Base-by-base conservation (phyloP, 78 protist species). In the Dictyostelium brefeldianum region DNA sequence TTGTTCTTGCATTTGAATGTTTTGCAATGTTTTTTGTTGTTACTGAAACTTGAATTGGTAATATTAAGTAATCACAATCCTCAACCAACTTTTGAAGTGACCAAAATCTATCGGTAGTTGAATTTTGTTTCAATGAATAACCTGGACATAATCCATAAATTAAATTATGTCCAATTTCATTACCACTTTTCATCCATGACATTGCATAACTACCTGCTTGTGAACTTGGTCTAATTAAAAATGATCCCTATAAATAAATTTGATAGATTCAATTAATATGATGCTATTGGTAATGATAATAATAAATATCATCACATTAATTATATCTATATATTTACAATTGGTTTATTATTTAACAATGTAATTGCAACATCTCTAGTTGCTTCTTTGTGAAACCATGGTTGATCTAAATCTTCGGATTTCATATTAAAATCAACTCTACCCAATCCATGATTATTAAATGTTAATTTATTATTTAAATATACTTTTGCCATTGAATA, bases 91-190 rank as follows among this genome's bases (percentile, higher is more conserved):
- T 65, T 29, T 87, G 93, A 27, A 87, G 59, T 65, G 93, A 78
- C 93, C 93, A 87, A 87, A 25, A 77, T 64, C 93, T 29, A 51
- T 87, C 93, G 4, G 78, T 64, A 1, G 78, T 62, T 10, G 93
- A 82, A 48, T 87, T 64, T 36, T 87, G 93, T 64, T 77, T 87
- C 11, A 87, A 64, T 62, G 93, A 87, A 65, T 87, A 87, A 6
- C 93, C 93, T 36, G 93, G 93, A 78, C 93, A 87, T 50, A 87
- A 64, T 36, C 93, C 93, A 77, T 87, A 87, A 47, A 87, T 87
- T 62, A 87, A 51, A 64, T 87, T 87, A 41, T 87, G 93, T 50
- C 93, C 93, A 27, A 87, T 77, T 3, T 87, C 93, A 46, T 80
- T 80, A 51, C 69, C 50, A 77, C 15, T 62, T 25, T 87, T 87